Conservation (phyloP, 2,329 filamentous ascomycete species). For the Amesomyces nigricolor region DNA sequence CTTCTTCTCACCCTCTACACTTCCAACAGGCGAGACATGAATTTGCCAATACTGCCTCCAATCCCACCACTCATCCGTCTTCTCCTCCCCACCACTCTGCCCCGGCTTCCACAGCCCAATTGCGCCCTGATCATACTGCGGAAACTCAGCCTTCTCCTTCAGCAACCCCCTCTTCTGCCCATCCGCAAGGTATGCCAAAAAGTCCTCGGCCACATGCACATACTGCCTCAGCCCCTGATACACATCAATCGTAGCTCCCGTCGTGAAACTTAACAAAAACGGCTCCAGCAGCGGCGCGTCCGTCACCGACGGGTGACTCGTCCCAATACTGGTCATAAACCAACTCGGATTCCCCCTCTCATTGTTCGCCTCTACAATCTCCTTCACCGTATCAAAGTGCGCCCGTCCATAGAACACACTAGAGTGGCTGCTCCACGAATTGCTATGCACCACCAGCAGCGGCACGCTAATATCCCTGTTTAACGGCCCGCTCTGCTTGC, state of each 20-base stretch:
- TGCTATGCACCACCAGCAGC: conserved; percentile 56
- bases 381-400: conserved; percentile 58
- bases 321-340: conserved; percentile 51
- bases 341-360: conserved; percentile 41
- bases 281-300: conserved; percentile 62
- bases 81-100: conserved; percentile 27
- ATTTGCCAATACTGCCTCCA: conserved; percentile 39
- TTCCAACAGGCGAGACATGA: conserved; percentile 30
- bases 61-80: conserved; percentile 37
- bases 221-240: conserved; percentile 54
- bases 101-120: conserved; percentile 33
- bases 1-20: neutral
- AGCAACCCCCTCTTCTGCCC: conserved; percentile 44
- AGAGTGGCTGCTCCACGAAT: conserved; percentile 55
- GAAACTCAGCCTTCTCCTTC: conserved; percentile 42
- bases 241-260: conserved; percentile 54
- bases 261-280: conserved; percentile 53
- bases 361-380: conserved; percentile 46
- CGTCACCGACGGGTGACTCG: conserved; percentile 58
- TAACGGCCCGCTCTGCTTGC: conserved; percentile 57
- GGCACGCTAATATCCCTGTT: conserved; percentile 56
- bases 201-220: conserved; percentile 52
- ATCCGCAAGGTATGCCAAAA: conserved; percentile 44
- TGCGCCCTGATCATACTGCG: conserved; percentile 34
- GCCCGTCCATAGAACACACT: conserved; percentile 57